Evolutionary conservation across 768 basidiomycete genomes (phyloP), one percentile per base, ranked within the genome.

Genomic region (Trametes maxima): DNA sequence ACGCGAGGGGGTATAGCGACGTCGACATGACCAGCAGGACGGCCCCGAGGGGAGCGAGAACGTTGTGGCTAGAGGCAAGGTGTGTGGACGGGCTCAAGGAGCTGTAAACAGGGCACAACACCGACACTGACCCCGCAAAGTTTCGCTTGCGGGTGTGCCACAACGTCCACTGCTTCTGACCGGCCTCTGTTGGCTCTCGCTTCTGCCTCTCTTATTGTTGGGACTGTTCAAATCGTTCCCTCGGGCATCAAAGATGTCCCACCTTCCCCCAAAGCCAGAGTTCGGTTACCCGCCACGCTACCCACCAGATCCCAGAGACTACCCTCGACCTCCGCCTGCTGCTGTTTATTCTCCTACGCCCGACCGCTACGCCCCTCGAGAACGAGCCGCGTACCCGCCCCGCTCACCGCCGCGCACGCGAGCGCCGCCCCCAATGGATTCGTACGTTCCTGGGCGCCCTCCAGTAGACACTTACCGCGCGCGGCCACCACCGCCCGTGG

Each of bases 1-100:
- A 90, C 2, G 95, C 95, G 47, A 98, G 79, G 5, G 95, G 94
- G 70, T 93, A 86, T 57, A 92, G 78, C 8, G 64, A 54, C 12
- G 66, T 67, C 13, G 69, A 68, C 69, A 70, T 72, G 35, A 8
- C 25, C 37, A 57, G 37, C 51, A 44, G n/a, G 37, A 21, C 3
- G 22, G 5, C 2, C 21, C 22, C 13, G 19, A 45, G 48, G 33
- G 35, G 12, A 5, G 13, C 14, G 53, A 36, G 21, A 43, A 16
- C 19, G 43, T 37, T 44, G 51, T 57, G 36, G 33, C 43, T 47
- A n/a, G 24, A 19, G 36, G 14, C 43, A 37, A 12, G 36, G 33
- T 39, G 44, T 35, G 39, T 7, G 55, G 13, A 42, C 22, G 44
- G 50, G 35, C 19, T 36, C 36, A 62, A 19, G 48, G 48, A 37